phyloP scores from a whole-genome alignment of 305 asterid genomes.

The Striga hermonthica region DNA sequence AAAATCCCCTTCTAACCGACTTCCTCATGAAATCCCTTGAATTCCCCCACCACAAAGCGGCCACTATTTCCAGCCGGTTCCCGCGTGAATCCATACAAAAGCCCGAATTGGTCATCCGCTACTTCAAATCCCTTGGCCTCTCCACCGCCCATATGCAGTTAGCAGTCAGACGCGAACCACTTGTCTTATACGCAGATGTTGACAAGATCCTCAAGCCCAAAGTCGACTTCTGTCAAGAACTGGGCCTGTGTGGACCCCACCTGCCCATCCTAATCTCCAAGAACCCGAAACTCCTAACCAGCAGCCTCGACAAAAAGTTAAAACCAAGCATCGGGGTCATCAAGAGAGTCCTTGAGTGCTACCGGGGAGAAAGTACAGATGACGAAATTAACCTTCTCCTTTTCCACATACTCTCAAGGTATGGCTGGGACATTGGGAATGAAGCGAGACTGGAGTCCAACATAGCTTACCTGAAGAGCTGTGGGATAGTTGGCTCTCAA shows the following conservation, averaged over 20 bases:
- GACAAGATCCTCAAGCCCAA: conserved; percentile 39
- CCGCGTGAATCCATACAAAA: not conserved
- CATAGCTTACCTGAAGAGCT: conserved; percentile 20
- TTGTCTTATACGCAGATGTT: conserved; percentile 29
- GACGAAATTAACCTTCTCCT: conserved; percentile 15
- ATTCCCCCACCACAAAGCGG: conserved; percentile 5
- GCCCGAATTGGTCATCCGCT: conserved; percentile 7
- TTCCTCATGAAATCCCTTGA: conserved; percentile 13
- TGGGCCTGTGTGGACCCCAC: conserved; percentile 34
- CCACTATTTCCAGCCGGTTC: not conserved
- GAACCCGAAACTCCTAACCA: conserved; percentile 26
- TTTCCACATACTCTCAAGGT: conserved; percentile 33
- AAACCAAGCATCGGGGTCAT: conserved; percentile 36
- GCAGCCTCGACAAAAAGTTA: conserved; percentile 35
- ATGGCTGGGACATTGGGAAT: conserved; percentile 13
- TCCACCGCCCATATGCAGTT: conserved; percentile 36
- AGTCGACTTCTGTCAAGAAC: conserved; percentile 33
- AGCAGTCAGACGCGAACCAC: conserved; percentile 18
- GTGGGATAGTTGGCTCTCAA: conserved; percentile 29
- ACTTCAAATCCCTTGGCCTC: conserved; percentile 21
- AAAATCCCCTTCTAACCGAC: not conserved
- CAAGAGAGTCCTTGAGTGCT: conserved; percentile 28
- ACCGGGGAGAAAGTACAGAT: conserved; percentile 4
- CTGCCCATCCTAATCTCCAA: conserved; percentile 36
- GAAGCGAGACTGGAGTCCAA: conserved; percentile 27